These are phyloP conservation scores for Proliferodiscus dingleyae DNA, from an alignment of 2,329 filamentous ascomycete genomes.

Conservation along the genomic window DNA sequence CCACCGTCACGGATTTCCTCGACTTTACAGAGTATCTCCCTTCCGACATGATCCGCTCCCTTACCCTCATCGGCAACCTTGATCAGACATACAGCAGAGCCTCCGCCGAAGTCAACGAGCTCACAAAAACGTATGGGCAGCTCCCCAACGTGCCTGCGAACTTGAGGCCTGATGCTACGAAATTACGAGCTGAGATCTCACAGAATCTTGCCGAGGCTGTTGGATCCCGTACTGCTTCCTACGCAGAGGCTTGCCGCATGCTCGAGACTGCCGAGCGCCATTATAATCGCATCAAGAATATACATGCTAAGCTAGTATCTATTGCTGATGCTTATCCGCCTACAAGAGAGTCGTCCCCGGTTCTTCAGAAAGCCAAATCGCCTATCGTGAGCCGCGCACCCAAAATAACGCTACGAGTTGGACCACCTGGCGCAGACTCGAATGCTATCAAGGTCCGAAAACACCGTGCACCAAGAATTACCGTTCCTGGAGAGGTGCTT, in stretches of 20 bases:
- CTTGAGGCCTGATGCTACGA: constrained; percentile 43
- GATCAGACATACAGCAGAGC: constrained; percentile 54
- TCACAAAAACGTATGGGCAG: constrained; percentile 53
- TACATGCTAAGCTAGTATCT: constrained; percentile 52
- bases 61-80: constrained; percentile 61
- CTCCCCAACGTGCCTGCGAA: constrained; percentile 46
- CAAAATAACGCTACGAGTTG: constrained; percentile 42
- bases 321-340: constrained; percentile 58
- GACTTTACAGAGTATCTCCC: constrained; percentile 61
- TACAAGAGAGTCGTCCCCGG: constrained; percentile 44
- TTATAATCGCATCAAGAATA: constrained; percentile 53
- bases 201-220: constrained; percentile 50
- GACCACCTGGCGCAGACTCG: constrained; percentile 32
- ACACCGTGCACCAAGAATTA: constrained; percentile 50
- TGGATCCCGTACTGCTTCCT: constrained; percentile 51
- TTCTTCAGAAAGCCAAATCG: constrained; percentile 42
- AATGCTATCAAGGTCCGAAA: constrained; percentile 18
- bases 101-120: constrained; percentile 49
- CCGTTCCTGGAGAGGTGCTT: constrained; percentile 61
- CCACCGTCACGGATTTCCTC: constrained; percentile 65
- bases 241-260: constrained; percentile 60
- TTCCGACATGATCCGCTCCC: constrained; percentile 59
- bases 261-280: constrained; percentile 59
- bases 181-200: constrained; percentile 57
- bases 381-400: constrained; percentile 46